Evolutionary conservation across 1,139 yeast genomes (phyloP).

Genomic region (Tardiomyces blankii): DNA sequence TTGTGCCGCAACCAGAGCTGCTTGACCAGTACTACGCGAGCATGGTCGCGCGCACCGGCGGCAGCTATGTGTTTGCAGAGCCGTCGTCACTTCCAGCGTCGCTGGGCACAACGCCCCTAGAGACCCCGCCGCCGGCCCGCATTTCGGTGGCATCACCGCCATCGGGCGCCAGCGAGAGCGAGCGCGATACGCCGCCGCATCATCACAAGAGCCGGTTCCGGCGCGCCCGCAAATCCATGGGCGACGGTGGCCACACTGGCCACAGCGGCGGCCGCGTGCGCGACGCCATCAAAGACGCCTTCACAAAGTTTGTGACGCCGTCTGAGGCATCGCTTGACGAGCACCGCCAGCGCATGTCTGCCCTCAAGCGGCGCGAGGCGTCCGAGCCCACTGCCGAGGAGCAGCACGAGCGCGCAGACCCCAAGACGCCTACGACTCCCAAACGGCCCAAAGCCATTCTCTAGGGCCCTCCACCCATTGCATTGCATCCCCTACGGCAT

Average conservation of each 20-base stretch:
- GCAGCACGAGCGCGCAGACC: neutral
- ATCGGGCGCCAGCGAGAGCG: no score
- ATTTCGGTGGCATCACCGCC: no score
- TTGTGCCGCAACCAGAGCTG: constrained; percentile 38
- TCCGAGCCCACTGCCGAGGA: neutral
- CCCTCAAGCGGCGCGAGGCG: neutral
- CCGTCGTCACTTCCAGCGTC: neutral
- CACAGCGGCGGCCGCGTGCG: neutral
- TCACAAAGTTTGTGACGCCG: neutral
- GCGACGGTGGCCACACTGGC: no score
- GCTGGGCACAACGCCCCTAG: neutral
- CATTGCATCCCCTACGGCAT: no score
- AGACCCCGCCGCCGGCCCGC: neutral
- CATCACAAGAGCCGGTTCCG: neutral
- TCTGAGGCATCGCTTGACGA: neutral
- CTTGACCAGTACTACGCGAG: constrained; percentile 29
- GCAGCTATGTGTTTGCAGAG: neutral
- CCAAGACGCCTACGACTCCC: neutral
- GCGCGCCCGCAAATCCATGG: no score
- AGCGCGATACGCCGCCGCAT: neutral
- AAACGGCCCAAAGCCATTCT: neutral
- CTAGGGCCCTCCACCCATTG: neutral
- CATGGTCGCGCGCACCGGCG: constrained; percentile 6
- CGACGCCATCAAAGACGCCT: neutral
- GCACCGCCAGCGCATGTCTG: neutral